These are phyloP conservation scores for Chlorella sp. DNA, from an alignment of 139 green algal genomes.

Conservation along the genomic window DNA sequence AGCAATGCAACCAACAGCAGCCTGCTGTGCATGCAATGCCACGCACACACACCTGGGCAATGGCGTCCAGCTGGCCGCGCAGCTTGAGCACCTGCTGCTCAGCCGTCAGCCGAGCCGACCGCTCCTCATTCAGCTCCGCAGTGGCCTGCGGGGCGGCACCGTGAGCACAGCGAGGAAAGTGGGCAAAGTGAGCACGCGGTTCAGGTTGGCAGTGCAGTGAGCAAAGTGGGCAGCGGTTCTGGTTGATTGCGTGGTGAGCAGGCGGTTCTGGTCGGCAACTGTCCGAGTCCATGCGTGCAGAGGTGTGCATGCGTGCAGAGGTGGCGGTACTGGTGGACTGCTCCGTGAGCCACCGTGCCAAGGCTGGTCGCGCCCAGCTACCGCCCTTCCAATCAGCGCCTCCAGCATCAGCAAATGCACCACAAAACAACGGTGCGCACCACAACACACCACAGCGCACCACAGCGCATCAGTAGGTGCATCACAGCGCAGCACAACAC, in stretches of 20 bases:
- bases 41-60: slow-evolving; percentile 25
- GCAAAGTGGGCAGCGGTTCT: background rate
- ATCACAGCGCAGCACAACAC: background rate
- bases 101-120: slow-evolving; percentile 35
- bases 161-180: background rate
- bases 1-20: too few species aligned
- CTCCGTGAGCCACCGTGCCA: background rate
- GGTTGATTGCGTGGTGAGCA: background rate
- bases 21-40: too few species aligned
- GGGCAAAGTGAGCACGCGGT: too few species aligned
- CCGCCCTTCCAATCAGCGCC: too few species aligned
- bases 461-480: too few species aligned
- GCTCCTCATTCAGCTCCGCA: slow-evolving; percentile 41
- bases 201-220: background rate
- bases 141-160: background rate
- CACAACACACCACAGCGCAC: too few species aligned
- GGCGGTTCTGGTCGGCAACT: too few species aligned
- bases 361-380: background rate
- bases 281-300: background rate
- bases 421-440: too few species aligned
- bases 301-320: background rate
- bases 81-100: slow-evolving; percentile 35
- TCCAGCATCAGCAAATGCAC: too few species aligned
- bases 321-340: background rate
- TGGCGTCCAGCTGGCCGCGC: slow-evolving; percentile 33